Evolutionary conservation across 345 rosid genomes (phyloP), one percentile per base, ranked within the genome.

Genomic region (Bruguiera gymnorhiza): DNA sequence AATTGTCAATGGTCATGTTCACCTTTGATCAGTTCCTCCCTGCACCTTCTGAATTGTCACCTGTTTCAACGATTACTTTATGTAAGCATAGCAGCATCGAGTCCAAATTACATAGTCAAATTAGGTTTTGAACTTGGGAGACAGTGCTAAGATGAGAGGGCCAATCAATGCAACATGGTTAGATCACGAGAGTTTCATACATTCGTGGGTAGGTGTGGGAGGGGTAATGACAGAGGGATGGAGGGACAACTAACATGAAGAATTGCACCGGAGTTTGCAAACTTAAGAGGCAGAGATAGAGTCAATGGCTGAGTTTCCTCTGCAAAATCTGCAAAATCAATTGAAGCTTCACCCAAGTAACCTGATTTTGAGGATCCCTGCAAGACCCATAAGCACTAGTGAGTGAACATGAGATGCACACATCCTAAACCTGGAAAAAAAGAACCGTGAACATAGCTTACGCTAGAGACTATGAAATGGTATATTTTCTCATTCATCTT

Each of bases 321-420:
- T 4, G 80, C 76, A 53, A 77, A 72, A 68, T 77, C 80, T 23
- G 80, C 72, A 57, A 77, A 77, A 65, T 77, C 80, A 72, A 77
- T 72, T 23, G 80, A 77, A 63, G 73, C 61, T 64, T 77, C 80
- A 7, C 80, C 80, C 19, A 77, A 76, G 55, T 77, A 68, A 63
- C 70, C 80, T 52, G 76, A 68, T 69, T 77, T 77, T 32, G 80
- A 72, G 52, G 74, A 77, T 15, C 80, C 80, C 80, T 77, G 67
- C 67, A 64, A 36, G 24, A 54, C 10, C 32, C 32, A 5, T 6
- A 24, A 34, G 37, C 48, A 57, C 46, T 51, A 56, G 60, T 1
- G 20, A 3, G 11, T 52, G 24, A 18, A 15, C 15, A 7, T 9
- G 59, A 55, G 59, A 23, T 55, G 11, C 3, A 31, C 48, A 8